Base-by-base conservation (phyloP, 75 land plant genomes). In the Cupressus sempervirens region DNA sequence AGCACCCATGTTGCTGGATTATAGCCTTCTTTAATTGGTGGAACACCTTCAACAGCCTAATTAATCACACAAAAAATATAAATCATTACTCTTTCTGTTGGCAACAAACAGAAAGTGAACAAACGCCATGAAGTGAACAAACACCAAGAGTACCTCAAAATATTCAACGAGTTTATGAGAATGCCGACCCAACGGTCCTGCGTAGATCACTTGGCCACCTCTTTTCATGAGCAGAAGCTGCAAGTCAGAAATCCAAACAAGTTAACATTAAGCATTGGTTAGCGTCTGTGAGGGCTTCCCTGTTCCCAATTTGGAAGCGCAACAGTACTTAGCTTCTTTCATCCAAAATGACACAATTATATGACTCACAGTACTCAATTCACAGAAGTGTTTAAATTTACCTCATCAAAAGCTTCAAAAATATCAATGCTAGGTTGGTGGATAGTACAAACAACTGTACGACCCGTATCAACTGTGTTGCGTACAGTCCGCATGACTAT, bases 1-100 rank as follows among this genome's bases (percentile, higher is more conserved):
- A 95, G 41, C 93, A 92, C 93, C 96, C 94, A 93, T 38, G 96
- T 90, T 32, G 95, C 94, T 6, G 95, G 96, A 84, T 93, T 93
- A 82, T 91, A 90, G 29, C 93, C 92, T 74, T 91, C 93, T 87
- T 84, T 88, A 6, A 93, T 92, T 77, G 86, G 87, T 40, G 80
- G 82, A 29, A 92, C 89, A 79, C 95, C 95, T 3, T 84, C 50
- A 52, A 94, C 82, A 32, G 68, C 88, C 94, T 93, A 83, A 35
- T 52, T 72, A 58, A 86, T 36, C 30, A 82, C 45, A 82, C n/a
- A 82, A 50, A 35, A 79, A 36, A 34, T n/a, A 11, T 0, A 82
- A 18, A 58, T 81, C 14, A 13, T 54, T 35, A 74, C 50, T 86
- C 20, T 20, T 77, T 36, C 23, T 20, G 53, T 76, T 75, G 32